Percentiles rank a stretch among this genome's conserved stretches.
phyloP scores from a whole-genome alignment of 2,329 filamentous ascomycete species.

The Calonectria pseudoreteaudii region DNA sequence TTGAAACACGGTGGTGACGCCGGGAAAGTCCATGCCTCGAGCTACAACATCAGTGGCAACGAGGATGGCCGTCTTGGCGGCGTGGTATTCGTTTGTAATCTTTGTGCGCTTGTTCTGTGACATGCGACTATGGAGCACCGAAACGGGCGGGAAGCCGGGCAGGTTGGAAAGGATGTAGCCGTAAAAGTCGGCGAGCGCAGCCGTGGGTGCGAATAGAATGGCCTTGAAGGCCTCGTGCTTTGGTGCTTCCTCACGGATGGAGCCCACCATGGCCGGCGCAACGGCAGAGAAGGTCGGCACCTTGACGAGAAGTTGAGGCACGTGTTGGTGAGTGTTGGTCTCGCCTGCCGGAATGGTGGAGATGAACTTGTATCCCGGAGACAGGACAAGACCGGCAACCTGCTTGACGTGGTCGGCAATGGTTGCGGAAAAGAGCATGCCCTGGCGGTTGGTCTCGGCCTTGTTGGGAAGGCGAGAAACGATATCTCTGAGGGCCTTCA shows the following conservation, averaged over 20 bases:
- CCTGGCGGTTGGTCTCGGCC: slow-evolving; percentile 69
- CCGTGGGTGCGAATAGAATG: slow-evolving; percentile 81
- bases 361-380: slow-evolving; percentile 81
- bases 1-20: slow-evolving; percentile 76
- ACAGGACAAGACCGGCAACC: slow-evolving; percentile 77
- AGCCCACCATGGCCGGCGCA: slow-evolving; percentile 67
- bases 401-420: slow-evolving; percentile 83
- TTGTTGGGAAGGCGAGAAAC: slow-evolving; percentile 76
- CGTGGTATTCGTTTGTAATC: slow-evolving; percentile 74
- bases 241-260: slow-evolving; percentile 61
- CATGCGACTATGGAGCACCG: slow-evolving; percentile 63
- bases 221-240: slow-evolving; percentile 76
- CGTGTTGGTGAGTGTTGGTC: slow-evolving; percentile 78
- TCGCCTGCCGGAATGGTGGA: slow-evolving; percentile 83
- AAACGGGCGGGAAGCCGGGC: slow-evolving; percentile 56
- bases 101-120: slow-evolving; percentile 61
- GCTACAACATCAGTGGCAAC: slow-evolving; percentile 79
- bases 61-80: slow-evolving; percentile 63
- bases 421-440: slow-evolving; percentile 88
- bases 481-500: slow-evolving; percentile 82
- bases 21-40: slow-evolving; percentile 79
- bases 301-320: slow-evolving; percentile 78
- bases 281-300: slow-evolving; percentile 79
- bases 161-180: slow-evolving; percentile 56
- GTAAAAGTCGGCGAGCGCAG: slow-evolving; percentile 64